Base-by-base conservation (phyloP, 257 asterid genomes). In the Striga asiatica region DNA sequence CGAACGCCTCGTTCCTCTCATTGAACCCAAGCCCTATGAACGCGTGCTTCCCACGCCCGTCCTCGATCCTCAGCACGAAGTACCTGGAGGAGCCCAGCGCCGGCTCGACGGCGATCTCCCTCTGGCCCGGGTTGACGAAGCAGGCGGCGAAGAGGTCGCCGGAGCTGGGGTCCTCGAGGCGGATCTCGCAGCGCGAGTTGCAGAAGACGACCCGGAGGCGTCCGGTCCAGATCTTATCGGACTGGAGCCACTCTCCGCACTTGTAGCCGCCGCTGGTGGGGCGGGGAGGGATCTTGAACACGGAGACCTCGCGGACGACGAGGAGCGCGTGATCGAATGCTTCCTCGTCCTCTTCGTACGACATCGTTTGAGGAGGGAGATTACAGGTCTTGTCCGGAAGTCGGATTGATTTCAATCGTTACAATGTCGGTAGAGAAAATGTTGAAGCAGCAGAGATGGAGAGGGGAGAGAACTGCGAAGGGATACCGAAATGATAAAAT, bases 191-290 rank as follows among this genome's bases (percentile, higher is more conserved):
- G 6, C 95, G 85, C 37, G 72, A 43, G 29, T 72, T 69, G 65
- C 89, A 81, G 1, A 95, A 89, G 10, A 89, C 93, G 10, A 89
- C 94, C 18, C 98, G 82, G 34, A 91, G 81, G 5, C 98, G 82
- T 50, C 96, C 96, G 13, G 96, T 65, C 96, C 98, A 91, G 89
- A 91, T 91, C 92, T 84, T 91, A 63, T 91, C 96, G 62, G 98
- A 81, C 68, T 91, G 98, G 14, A 91, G 74, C 98, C 98, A 91
- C 73, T 91, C 98, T 20, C 95, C 98, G 74, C 96, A 89, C 77
- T 86, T 89, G 86, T 78, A 89, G n/a, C 98, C 98, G 63, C 98
- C 98, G 70, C 89, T 78, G 41, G 96, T 86, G 41, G 93, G 60
- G 5, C 98, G 94, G 8, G 98, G 98, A 6, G 96, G 96, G 84